These are phyloP conservation scores for Physcia stellaris DNA, from an alignment of 495 filamentous ascomycete genomes.

Conservation along the genomic window DNA sequence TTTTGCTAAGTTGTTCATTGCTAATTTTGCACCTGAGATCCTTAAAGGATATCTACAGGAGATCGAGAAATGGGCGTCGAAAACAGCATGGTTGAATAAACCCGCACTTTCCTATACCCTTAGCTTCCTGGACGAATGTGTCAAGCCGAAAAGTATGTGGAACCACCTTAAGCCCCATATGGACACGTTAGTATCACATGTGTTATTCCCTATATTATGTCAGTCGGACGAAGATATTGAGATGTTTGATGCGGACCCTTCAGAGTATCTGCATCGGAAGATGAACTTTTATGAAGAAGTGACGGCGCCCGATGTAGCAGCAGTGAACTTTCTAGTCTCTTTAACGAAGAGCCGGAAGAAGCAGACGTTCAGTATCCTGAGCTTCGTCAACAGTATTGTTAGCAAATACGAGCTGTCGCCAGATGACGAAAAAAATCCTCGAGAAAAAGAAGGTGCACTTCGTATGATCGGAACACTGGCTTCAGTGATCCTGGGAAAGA, in stretches of 20 bases:
- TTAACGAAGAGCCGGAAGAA: constrained; percentile 91
- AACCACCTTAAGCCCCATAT: constrained; percentile 84
- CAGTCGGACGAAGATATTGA: constrained; percentile 87
- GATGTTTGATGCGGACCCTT: constrained; percentile 82
- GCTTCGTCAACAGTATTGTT: constrained; percentile 86
- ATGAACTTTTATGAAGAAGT: constrained; percentile 97
- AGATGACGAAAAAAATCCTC: constrained; percentile 74
- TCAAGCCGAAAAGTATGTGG: constrained; percentile 96
- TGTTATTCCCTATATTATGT: constrained; percentile 90
- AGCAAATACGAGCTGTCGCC: constrained; percentile 76
- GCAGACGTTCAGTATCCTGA: constrained; percentile 84
- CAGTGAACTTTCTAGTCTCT: constrained; percentile 89
- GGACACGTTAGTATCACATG: constrained; percentile 77
- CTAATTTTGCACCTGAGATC: constrained; percentile 87
- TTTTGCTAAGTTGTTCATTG: constrained; percentile 80
- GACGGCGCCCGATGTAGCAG: constrained; percentile 87
- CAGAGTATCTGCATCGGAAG: constrained; percentile 93
- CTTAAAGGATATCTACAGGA: constrained; percentile 83
- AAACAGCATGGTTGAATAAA: constrained; percentile 89
- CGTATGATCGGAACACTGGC: constrained; percentile 95
- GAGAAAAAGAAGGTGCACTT: constrained; percentile 91
- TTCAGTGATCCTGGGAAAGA: constrained; percentile 89
- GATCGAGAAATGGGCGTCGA: constrained; percentile 93
- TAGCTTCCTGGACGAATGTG: constrained; percentile 89
- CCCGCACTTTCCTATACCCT: constrained; percentile 83